phyloP scores from a whole-genome alignment of 2,329 filamentous ascomycete genomes.

The Microdochium trichocladiopsis region DNA sequence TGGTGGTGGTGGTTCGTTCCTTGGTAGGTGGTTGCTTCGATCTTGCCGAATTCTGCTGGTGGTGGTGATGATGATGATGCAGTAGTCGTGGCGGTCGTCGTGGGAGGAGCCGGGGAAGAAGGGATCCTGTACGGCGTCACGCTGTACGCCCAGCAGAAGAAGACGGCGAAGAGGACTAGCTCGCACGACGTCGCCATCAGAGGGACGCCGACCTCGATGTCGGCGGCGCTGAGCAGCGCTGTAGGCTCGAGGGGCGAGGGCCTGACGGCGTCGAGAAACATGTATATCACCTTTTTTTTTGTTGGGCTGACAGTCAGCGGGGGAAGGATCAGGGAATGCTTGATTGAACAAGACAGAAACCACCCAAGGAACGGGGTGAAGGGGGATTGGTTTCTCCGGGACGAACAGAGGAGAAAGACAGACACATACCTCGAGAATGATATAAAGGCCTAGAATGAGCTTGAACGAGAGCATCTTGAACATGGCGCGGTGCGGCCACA shows the following conservation, averaged over 20 bases:
- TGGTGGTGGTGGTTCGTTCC: not conserved
- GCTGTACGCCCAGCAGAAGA: constrained; percentile 16
- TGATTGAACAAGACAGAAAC: too few species aligned
- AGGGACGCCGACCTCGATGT: constrained; percentile 13
- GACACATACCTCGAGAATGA: constrained; percentile 10
- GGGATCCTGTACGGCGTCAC: constrained; percentile 9
- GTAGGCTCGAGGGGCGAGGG: constrained; percentile 6
- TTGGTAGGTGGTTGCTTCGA: too few species aligned
- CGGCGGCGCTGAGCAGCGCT: constrained; percentile 7
- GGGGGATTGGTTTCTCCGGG: too few species aligned
- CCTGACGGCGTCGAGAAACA: constrained; percentile 8
- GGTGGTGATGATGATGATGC: too few species aligned
- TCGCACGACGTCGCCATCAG: constrained; percentile 9
- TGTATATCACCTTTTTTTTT: constrained; percentile 8
- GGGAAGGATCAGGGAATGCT: not conserved
- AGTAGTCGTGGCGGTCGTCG: too few species aligned
- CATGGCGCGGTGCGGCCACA: constrained; percentile 13
- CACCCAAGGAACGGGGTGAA: too few species aligned
- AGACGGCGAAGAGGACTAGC: constrained; percentile 12
- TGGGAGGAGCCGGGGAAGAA: not conserved
- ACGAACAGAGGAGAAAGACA: not conserved
- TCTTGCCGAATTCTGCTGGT: too few species aligned
- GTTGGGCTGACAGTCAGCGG: not conserved
- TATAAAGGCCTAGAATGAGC: constrained; percentile 16
- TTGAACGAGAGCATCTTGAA: constrained; percentile 18